phyloP scores from a whole-genome alignment of 768 basidiomycete species.

The Suillus ampliporus region DNA sequence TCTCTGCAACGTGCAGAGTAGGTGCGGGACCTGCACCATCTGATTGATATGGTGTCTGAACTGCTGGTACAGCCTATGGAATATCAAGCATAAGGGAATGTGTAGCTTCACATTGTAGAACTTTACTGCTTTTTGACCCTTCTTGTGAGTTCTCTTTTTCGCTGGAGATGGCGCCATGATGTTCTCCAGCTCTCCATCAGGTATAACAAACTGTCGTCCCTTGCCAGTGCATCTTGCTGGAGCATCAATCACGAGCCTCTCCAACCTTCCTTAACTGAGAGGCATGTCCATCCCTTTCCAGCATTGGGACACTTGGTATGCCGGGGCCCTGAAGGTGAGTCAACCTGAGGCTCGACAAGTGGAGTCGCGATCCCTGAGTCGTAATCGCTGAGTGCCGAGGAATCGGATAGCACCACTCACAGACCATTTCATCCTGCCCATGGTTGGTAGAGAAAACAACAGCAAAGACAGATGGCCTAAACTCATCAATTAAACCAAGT shows the following conservation, averaged over 20 bases:
- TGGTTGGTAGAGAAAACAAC: neutral
- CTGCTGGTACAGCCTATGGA: neutral
- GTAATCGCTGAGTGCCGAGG: neutral
- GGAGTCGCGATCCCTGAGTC: neutral
- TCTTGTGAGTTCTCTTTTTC: neutral
- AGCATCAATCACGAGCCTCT: neutral
- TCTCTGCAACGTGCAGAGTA: neutral
- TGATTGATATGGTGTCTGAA: neutral
- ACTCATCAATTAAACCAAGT: neutral
- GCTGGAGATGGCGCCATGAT: neutral
- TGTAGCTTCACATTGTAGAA: neutral
- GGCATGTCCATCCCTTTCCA: neutral
- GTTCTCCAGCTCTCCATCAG: neutral
- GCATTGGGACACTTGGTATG: neutral
- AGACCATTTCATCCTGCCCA: neutral
- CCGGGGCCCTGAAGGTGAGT: neutral
- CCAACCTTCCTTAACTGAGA: neutral
- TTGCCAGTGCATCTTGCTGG: neutral
- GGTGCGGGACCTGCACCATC: neutral
- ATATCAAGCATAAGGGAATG: neutral
- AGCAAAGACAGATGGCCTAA: neutral
- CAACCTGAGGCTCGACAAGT: neutral
- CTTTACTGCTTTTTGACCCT: neutral
- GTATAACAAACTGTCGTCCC: conserved; percentile 1
- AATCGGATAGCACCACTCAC: neutral